Conservation (phyloP, 176 grass and related monocot genomes). For the Carex myosuroides region DNA sequence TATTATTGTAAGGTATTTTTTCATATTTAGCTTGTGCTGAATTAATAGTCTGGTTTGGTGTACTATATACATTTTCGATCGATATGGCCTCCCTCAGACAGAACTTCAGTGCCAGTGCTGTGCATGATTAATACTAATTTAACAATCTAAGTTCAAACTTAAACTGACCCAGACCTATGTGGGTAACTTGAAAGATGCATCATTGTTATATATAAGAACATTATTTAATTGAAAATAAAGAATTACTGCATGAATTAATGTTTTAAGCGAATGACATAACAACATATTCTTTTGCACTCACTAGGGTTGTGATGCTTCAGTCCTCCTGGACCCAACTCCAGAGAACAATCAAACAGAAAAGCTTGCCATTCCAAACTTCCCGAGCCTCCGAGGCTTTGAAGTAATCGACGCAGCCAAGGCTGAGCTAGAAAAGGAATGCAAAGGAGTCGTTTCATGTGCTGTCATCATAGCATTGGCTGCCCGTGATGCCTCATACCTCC, state of each 20-base stretch:
- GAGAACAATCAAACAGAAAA: not conserved
- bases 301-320: not conserved
- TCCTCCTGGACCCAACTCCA: not conserved
- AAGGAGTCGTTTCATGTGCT: conserved; percentile 11
- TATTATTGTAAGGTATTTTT: no score
- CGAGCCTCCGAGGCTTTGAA: conserved; percentile 9
- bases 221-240: not conserved
- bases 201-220: not conserved
- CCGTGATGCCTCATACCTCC: not conserved
- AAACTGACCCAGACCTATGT: not conserved
- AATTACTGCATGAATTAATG: not conserved
- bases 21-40: no score
- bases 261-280: not conserved
- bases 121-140: no score
- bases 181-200: not conserved
- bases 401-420: conserved; percentile 15
- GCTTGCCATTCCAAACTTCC: not conserved
- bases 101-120: no score
- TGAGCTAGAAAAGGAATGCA: not conserved
- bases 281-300: not conserved
- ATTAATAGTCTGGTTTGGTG: no score
- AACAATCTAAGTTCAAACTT: no score
- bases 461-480: conserved; percentile 23
- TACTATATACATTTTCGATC: no score
- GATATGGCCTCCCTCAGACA: no score